A percentile compares a stretch with the other conserved stretches of the same genome.
Conservation (phyloP, 352 stramenopile species). For the Phytophthora cryptogea region DNA sequence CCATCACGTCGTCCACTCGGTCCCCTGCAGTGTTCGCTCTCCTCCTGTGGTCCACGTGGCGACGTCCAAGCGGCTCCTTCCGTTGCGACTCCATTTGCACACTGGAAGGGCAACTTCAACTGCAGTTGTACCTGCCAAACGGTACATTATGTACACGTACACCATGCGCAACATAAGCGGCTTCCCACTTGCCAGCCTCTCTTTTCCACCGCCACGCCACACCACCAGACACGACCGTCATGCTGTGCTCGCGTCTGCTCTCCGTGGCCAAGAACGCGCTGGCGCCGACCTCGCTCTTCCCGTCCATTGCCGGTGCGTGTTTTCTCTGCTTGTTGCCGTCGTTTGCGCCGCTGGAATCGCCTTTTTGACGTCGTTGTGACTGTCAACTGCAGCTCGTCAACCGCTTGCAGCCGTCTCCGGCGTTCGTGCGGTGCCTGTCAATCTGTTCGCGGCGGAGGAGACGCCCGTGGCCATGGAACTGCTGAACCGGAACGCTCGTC, state of each 20-base stretch:
- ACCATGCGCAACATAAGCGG: constrained; percentile 6
- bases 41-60: background rate
- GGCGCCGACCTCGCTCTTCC: constrained; percentile 37
- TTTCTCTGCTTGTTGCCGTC: background rate
- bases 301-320: constrained; percentile 30
- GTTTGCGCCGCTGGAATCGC: background rate
- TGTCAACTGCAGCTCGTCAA: constrained; percentile 22
- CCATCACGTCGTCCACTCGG: constrained; percentile 42
- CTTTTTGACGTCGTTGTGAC: constrained; percentile 4
- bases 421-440: constrained; percentile 44
- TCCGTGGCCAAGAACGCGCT: constrained; percentile 43
- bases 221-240: constrained; percentile 19
- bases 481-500: constrained; percentile 81
- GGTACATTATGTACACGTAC: background rate
- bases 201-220: constrained; percentile 17
- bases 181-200: constrained; percentile 13
- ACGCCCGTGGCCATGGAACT: constrained; percentile 71
- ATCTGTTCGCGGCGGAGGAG: constrained; percentile 37
- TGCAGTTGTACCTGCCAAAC: constrained; percentile 2
- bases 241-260: constrained; percentile 44
- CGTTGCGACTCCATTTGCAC: background rate
- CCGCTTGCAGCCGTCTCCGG: constrained; percentile 36
- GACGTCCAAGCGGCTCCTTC: background rate
- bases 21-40: background rate
- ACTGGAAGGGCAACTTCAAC: constrained; percentile 21